phyloP scores from a whole-genome alignment of 1,284 basidiomycete genomes.

The Volvariella volvacea region DNA sequence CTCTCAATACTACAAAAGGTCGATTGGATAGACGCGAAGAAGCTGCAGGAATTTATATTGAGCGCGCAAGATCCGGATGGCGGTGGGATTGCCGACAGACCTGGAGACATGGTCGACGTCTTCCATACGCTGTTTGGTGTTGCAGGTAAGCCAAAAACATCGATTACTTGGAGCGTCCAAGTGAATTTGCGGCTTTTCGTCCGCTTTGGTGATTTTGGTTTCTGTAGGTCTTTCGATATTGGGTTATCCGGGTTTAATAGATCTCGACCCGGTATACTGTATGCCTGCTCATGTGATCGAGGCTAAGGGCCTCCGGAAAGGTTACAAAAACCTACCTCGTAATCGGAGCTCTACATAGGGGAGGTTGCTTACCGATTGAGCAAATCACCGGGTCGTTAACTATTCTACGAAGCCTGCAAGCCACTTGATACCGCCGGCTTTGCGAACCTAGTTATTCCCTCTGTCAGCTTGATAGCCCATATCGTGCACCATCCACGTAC shows the following conservation, averaged over 20 bases:
- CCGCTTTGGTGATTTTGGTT: background rate
- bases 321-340: slow-evolving; percentile 52
- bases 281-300: slow-evolving; percentile 83
- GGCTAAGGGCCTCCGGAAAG: slow-evolving; percentile 58
- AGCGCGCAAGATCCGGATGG: slow-evolving; percentile 88
- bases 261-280: slow-evolving; percentile 93
- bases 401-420: no score
- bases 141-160: slow-evolving; percentile 57
- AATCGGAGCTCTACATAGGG: no score
- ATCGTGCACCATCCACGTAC: no score
- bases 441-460: no score
- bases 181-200: background rate
- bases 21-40: slow-evolving; percentile 88
- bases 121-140: slow-evolving; percentile 95
- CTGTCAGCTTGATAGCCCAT: no score
- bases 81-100: slow-evolving; percentile 93
- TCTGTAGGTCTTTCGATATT: slow-evolving; percentile 71
- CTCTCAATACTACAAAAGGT: slow-evolving; percentile 82
- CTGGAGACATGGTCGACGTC: slow-evolving; percentile 91
- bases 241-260: slow-evolving; percentile 78
- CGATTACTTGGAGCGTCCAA: no score
- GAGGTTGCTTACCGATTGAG: no score
- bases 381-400: no score
- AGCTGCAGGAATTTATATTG: slow-evolving; percentile 78
- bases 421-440: no score